Conservation (phyloP, 495 filamentous ascomycete species). For the Ramalina peruviana region DNA sequence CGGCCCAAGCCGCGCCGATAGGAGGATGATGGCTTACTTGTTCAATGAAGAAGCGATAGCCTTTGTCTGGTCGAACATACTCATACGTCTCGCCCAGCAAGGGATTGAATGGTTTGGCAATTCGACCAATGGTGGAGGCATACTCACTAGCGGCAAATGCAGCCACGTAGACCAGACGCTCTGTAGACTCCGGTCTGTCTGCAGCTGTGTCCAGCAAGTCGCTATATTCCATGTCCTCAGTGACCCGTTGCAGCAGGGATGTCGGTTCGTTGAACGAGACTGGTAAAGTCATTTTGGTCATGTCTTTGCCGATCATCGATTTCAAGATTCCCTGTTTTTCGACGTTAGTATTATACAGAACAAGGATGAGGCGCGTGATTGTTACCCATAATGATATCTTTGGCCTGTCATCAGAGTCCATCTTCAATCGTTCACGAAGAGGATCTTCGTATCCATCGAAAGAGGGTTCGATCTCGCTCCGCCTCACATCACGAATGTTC, state of each 20-base stretch:
- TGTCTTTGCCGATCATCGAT: slow-evolving; percentile 99
- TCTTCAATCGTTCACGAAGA: slow-evolving; percentile 58
- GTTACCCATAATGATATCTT: slow-evolving; percentile 93
- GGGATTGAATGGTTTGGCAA: slow-evolving; percentile 97
- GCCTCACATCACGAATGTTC: slow-evolving; percentile 35
- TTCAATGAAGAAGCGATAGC: slow-evolving; percentile 95
- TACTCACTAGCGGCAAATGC: slow-evolving; percentile 94
- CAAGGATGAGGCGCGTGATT: not conserved
- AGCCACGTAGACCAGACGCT: slow-evolving; percentile 91
- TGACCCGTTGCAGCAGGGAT: slow-evolving; percentile 87
- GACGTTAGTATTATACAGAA: slow-evolving; percentile 16
- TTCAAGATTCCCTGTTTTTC: slow-evolving; percentile 73
- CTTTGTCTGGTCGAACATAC: slow-evolving; percentile 87
- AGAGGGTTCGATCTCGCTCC: slow-evolving; percentile 51
- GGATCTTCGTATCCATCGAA: slow-evolving; percentile 88
- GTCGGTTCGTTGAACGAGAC: slow-evolving; percentile 99
- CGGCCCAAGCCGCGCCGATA: slow-evolving; percentile 84
- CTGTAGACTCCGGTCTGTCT: slow-evolving; percentile 70
- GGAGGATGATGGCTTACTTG: slow-evolving; percentile 98
- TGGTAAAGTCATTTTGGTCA: slow-evolving; percentile 98
- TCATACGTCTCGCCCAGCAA: slow-evolving; percentile 94
- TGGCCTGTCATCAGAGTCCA: slow-evolving; percentile 85
- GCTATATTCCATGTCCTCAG: slow-evolving; percentile 95
- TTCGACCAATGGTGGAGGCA: slow-evolving; percentile 88
- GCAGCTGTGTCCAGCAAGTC: slow-evolving; percentile 86